Base-by-base conservation (phyloP, 164 flowering plant species). In the Aristolochia contorta region DNA sequence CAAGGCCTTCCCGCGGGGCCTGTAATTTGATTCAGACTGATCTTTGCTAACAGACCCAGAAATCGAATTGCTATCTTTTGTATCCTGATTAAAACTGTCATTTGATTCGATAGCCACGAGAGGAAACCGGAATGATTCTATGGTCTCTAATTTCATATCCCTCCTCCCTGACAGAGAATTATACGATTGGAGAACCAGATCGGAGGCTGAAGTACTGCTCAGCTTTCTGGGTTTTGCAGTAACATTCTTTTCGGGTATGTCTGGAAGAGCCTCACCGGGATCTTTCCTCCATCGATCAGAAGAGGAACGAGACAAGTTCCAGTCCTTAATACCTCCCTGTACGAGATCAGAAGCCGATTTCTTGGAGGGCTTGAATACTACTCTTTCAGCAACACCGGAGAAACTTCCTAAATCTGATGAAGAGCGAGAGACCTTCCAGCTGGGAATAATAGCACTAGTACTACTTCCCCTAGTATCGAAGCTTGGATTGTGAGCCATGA, bases 371-470 rank as follows among this genome's bases (percentile, higher is more conserved):
- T 49, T 56, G 12, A 68, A 72, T 27, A 58, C 16, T 27, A 54
- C 25, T 24, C 66, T 54, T 65, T 60, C 68, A 4, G 64, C 54
- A 51, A 60, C 37, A 43, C 67, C 71, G 15, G 16, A 22, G 18
- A 60, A 19, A 52, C 67, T 61, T 22, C 54, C 43, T 6, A 56
- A 2, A 46, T 72, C 78, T 32, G 83, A 77, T 22, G 70, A 67
- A 13, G 82, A 69, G 20, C 59, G 61, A 21, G 59, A 61, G 23
- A 68, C 58, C 16, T 47, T 72, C 46, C 45, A 56, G 54, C n/a
- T 59, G 18, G 21, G 33, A 49, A 24, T 30, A n/a, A n/a, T n/a
- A n/a, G n/a, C n/a, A n/a, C n/a, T n/a, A n/a, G n/a, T n/a, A n/a
- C n/a, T n/a, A 57, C 51, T 70, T 66, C 56, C 65, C 12, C n/a